Evolutionary conservation across 2,329 filamentous ascomycete species (phyloP).

Genomic region (Cordyceps cateniannulata): DNA sequence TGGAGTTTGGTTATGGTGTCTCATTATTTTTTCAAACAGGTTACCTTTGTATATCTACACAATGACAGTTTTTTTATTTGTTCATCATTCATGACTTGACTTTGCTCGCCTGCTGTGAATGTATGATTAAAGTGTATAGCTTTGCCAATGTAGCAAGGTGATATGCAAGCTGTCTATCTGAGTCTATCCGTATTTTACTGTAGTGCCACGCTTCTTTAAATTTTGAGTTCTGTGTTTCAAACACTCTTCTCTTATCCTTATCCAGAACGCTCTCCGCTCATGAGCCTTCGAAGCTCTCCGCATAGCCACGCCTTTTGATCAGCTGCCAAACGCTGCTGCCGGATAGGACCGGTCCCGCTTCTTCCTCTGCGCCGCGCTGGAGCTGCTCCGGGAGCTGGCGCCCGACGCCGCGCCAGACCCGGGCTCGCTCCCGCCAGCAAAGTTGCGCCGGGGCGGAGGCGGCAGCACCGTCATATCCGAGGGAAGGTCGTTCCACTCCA

Average conservation of each 20-base stretch:
- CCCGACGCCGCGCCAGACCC: constrained; percentile 39
- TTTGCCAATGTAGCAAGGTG: background rate
- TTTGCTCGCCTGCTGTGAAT: background rate
- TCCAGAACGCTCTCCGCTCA: background rate
- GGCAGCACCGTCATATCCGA: constrained; percentile 45
- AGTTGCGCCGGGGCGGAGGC: constrained; percentile 21
- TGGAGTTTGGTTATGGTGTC: constrained; percentile 10
- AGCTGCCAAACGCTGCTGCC: constrained; percentile 52
- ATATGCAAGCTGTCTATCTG: background rate
- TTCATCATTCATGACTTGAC: background rate
- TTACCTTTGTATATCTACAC: constrained; percentile 1
- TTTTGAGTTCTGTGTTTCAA: background rate
- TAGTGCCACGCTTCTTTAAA: background rate
- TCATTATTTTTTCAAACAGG: constrained; percentile 5
- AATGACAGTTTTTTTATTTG: constrained; percentile 4
- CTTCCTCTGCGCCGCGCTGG: constrained; percentile 36
- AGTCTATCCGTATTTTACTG: background rate
- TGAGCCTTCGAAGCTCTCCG: no score
- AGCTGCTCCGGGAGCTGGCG: constrained; percentile 51
- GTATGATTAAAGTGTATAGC: background rate
- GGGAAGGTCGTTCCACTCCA: constrained; percentile 61
- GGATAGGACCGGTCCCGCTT: constrained; percentile 58
- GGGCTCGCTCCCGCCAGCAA: constrained; percentile 22
- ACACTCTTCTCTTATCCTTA: background rate
- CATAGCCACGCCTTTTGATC: background rate